Conservation (phyloP, 73 alveolate genomes). For the Paramecium caudatum region DNA sequence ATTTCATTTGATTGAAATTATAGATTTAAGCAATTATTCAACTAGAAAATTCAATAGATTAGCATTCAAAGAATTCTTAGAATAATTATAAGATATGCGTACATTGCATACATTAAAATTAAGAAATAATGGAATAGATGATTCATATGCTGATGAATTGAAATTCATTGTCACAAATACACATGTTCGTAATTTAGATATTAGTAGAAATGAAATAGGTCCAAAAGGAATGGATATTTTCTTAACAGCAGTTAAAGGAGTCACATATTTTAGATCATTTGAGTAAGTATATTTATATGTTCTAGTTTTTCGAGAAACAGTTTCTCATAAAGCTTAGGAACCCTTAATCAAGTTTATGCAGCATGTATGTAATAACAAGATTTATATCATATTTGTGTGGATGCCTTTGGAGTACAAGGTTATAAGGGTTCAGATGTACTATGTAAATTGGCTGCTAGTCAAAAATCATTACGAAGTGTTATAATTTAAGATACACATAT, state of each 20-base stretch:
- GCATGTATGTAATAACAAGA: neutral
- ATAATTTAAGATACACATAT: neutral
- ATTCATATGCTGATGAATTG: conserved; percentile 45
- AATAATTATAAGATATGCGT: conserved; percentile 53
- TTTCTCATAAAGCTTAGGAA: neutral
- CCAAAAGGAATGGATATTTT: conserved; percentile 56
- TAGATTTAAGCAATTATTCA: neutral
- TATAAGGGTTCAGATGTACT: conserved; percentile 22
- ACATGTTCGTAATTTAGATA: conserved; percentile 25
- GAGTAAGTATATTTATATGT: neutral
- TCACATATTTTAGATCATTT: conserved; percentile 47
- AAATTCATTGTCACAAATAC: conserved; percentile 43
- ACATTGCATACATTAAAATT: conserved; percentile 56
- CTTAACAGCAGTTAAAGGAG: conserved; percentile 5
- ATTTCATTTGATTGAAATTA: conserved; percentile 23
- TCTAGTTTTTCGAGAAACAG: conserved; percentile 51
- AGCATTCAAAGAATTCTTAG: neutral
- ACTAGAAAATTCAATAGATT: conserved; percentile 12
- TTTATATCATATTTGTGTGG: conserved; percentile 32
- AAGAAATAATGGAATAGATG: conserved; percentile 67
- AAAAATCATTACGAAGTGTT: conserved; percentile 14
- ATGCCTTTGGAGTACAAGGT: conserved; percentile 4
- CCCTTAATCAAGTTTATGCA: neutral
- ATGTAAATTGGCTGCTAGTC: neutral
- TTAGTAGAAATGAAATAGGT: conserved; percentile 56